Evolutionary conservation across 306 rosid genomes (phyloP).

Genomic region (Rubus idaeus): DNA sequence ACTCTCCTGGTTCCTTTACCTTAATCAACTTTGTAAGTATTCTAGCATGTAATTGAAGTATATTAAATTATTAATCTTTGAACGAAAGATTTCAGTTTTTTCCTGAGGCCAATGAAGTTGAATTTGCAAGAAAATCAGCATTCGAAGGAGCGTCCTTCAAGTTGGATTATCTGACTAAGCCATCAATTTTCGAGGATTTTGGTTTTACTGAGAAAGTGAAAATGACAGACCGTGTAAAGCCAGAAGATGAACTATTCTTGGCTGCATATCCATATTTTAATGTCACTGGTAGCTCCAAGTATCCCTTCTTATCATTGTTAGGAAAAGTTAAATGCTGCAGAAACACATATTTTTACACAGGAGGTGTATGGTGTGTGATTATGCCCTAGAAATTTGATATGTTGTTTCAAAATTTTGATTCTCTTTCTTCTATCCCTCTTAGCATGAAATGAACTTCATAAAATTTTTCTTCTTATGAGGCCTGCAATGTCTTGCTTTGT

Average conservation of each 20-base stretch:
- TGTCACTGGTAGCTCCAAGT: conserved; percentile 71
- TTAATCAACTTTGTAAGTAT: conserved; percentile 19
- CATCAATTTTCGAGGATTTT: conserved; percentile 90
- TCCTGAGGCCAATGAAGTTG: conserved; percentile 95
- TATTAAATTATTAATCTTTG: conserved; percentile 22
- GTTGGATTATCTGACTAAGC: conserved; percentile 93
- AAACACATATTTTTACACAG: background rate
- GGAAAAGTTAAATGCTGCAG: background rate
- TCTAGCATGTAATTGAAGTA: conserved; percentile 29
- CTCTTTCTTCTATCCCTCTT: background rate
- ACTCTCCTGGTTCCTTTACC: conserved; percentile 16
- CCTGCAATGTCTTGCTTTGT: background rate
- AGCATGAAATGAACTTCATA: too few relatives aligned
- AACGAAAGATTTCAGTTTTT: conserved; percentile 63
- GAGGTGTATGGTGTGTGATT: background rate
- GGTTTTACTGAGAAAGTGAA: conserved; percentile 83
- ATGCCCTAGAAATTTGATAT: background rate
- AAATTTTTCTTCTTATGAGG: background rate
- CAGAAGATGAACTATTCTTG: conserved; percentile 78
- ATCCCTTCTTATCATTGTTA: conserved; percentile 20
- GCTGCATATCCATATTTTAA: conserved; percentile 94
- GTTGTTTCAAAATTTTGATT: background rate
- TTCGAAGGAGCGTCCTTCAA: conserved; percentile 81
- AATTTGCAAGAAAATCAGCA: conserved; percentile 74
- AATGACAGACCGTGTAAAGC: conserved; percentile 88